These are phyloP conservation scores for Trichoderma koningiopsis DNA, from an alignment of 2,329 filamentous ascomycete genomes.

Conservation along the genomic window DNA sequence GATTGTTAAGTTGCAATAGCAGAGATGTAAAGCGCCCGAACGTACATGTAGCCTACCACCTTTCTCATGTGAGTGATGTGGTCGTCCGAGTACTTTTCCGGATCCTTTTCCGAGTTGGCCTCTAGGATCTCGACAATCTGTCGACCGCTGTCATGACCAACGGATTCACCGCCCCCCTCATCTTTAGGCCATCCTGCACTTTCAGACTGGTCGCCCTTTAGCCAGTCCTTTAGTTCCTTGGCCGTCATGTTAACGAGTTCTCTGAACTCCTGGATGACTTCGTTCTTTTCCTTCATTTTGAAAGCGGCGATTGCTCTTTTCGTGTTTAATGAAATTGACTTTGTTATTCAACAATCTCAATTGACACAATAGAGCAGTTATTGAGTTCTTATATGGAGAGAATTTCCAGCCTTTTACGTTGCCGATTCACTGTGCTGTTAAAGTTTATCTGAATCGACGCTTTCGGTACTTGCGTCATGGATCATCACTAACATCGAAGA, in stretches of 20 bases:
- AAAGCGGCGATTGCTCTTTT: neutral
- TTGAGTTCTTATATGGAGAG: neutral
- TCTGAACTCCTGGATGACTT: constrained; percentile 61
- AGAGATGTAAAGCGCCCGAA: neutral
- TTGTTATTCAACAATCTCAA: neutral
- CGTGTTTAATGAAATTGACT: neutral
- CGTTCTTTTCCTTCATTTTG: constrained; percentile 33
- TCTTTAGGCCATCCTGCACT: constrained; percentile 63
- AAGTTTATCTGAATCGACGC: constrained; percentile 12
- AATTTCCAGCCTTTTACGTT: constrained; percentile 6
- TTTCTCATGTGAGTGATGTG: constrained; percentile 61
- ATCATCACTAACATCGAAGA: neutral
- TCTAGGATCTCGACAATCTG: constrained; percentile 65
- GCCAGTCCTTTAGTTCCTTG: constrained; percentile 62
- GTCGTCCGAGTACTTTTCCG: constrained; percentile 58
- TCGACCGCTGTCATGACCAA: constrained; percentile 65
- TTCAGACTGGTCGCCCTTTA: constrained; percentile 59
- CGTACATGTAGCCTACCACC: constrained; percentile 62
- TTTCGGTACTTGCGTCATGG: constrained; percentile 25
- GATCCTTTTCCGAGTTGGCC: constrained; percentile 60
- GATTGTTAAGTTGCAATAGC: neutral
- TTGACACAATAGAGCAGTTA: neutral
- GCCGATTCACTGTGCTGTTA: neutral
- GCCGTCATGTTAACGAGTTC: constrained; percentile 67
- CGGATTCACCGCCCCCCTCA: constrained; percentile 59